Conservation (phyloP, 2,329 filamentous ascomycete genomes). For the Talaromyces sp. region DNA sequence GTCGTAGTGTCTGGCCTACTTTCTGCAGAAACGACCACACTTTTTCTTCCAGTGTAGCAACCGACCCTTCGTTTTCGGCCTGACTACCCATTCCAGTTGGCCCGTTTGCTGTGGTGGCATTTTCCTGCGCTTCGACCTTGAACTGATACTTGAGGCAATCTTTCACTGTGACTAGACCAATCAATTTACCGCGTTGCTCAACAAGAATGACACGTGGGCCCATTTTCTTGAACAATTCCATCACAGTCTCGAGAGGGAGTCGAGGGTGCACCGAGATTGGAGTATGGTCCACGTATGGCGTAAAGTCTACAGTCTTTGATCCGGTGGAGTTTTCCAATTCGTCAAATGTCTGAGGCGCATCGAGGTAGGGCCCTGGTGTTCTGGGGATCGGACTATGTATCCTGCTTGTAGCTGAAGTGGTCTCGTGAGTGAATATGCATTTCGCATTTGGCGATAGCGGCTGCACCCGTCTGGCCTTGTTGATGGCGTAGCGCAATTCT, state of each 20-base stretch:
- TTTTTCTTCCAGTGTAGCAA: conserved; percentile 32
- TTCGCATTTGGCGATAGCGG: conserved; percentile 63
- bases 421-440: conserved; percentile 66
- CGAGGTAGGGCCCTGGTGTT: conserved; percentile 1
- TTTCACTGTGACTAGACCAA: conserved; percentile 89
- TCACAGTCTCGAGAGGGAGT: conserved; percentile 89
- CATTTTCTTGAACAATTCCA: conserved; percentile 98
- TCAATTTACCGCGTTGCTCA: conserved; percentile 79
- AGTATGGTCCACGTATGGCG: conserved; percentile 81
- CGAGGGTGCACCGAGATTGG: conserved; percentile 88
- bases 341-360: conserved; percentile 56
- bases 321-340: conserved; percentile 56
- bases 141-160: conserved; percentile 97
- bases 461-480: conserved; percentile 69
- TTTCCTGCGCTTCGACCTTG: conserved; percentile 84
- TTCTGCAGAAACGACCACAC: conserved; percentile 39
- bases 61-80: conserved; percentile 21
- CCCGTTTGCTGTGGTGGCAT: conserved; percentile 42
- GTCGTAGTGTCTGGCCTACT: conserved; percentile 23
- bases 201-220: conserved; percentile 89
- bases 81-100: background rate
- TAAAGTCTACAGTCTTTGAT: conserved; percentile 68
- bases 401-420: conserved; percentile 31
- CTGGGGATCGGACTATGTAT: conserved; percentile 19
- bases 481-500: conserved; percentile 85